Base-by-base conservation (phyloP, 768 basidiomycete species). In the Tremella yokohamensis region DNA sequence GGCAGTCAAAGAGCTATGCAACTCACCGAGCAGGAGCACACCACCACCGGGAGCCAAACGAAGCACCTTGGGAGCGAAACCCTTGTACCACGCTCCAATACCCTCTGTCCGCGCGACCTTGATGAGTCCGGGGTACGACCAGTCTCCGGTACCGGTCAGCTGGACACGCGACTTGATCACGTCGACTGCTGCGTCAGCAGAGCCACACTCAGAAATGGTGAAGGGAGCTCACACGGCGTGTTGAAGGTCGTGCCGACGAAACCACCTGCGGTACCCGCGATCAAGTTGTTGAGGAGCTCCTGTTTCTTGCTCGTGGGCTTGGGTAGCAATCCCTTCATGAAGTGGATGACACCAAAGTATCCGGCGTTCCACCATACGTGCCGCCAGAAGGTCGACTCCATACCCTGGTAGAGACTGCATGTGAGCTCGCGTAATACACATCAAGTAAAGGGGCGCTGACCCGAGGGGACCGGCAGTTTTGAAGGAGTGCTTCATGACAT, bases 381-480 rank as follows among this genome's bases (percentile, higher is more conserved):
- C 58, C 93, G 84, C 94, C 94, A 97, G 79, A 97, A 94, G 1
- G 94, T 98, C 12, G 90, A 84, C 74, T 98, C 96, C 88, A 98
- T 93, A 37, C 96, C 93, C 20, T 84, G 84, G 72, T 97, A 97
- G 22, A 97, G 78, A 18, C 66, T 65, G 26, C 49, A 15, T 8
- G 8, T 3, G 44, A 15, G 16, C n/a, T 39, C 8, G 24, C 6
- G 4, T 3, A 8, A 52, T 52, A 18, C 7, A n/a, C 20, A n/a
- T 7, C 4, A 20, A 2, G 40, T 40, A 4, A 15, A 9, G 38
- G 12, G 3, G 22, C 29, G 58, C 65, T 66, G 52, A 70, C 68
- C 90, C 93, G 0, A 97, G 78, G 3, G 88, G 50, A 25, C 94
- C 94, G 34, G 90, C 85, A 58, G 85, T 87, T 66, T 76, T 81